Evolutionary conservation across 495 filamentous ascomycete species (phyloP), one percentile per base, ranked within the genome.

Genomic region (Rostrohypoxylon terebratum): DNA sequence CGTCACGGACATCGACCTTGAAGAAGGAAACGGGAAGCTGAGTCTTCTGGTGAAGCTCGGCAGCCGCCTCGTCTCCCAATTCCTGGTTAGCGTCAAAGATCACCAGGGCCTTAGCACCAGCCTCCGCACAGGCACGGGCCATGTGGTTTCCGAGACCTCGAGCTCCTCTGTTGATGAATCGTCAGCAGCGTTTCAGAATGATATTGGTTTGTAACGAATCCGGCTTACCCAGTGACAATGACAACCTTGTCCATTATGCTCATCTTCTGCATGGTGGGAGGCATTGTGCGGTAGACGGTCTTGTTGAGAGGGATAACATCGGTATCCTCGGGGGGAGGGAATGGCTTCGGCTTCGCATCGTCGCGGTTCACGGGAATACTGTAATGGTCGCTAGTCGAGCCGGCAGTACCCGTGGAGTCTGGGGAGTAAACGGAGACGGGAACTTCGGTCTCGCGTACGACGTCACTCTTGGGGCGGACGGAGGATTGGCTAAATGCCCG

Each of bases 71-170:
- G 73, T 90, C 90, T 33, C 92, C 92, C n/a, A 91, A 84, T 21
- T 92, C 88, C 76, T 90, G 87, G 77, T 91, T 90, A 65, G 89
- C 87, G 72, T 94, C 92, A 69, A 94, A 86, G 72, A 94, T 91
- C 55, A 89, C 88, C 53, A 94, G 85, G 25, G 89, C 89, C 80
- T 90, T 89, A 36, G 89, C 87, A 48, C 92, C 91, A 60, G 88
- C 90, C 77, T 94, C 91, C 54, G 89, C 87, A 66, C 91, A 87
- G 28, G 90, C 91, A 62, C 90, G 87, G 44, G 92, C 90, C 89
- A 94, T 94, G 79, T 90, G 85, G 82, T 88, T 90, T 66, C 92
- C 92, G 34, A 94, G 83, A 71, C 92, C 91, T 68, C 92, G 89
- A 68, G 90, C 92, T 77, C 90, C 92, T 75, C 91, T 93, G 69